These are phyloP conservation scores for Cladorrhinum samala DNA, from an alignment of 495 filamentous ascomycete species.

Conservation along the genomic window DNA sequence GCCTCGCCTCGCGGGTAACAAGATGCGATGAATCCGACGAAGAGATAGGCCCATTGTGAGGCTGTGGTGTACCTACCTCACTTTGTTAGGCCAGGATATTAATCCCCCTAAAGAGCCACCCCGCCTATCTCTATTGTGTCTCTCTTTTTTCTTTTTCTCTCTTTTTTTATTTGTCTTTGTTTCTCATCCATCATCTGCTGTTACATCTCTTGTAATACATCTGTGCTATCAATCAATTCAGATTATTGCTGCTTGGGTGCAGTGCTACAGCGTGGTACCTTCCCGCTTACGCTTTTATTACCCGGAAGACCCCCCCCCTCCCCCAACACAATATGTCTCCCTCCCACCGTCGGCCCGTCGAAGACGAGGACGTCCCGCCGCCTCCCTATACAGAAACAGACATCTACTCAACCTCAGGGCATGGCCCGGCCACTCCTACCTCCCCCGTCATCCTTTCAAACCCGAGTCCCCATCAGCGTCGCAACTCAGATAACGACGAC, in stretches of 20 bases:
- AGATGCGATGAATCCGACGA: not conserved
- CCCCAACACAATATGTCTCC: constrained; percentile 22
- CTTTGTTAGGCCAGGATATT: too few species aligned
- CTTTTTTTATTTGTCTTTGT: not conserved
- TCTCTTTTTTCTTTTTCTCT: too few species aligned
- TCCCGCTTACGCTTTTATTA: not conserved
- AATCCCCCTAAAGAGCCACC: not conserved
- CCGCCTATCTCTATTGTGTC: too few species aligned
- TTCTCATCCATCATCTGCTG: too few species aligned
- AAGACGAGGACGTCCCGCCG: constrained; percentile 33
- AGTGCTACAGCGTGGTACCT: too few species aligned
- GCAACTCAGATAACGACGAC: constrained; percentile 19
- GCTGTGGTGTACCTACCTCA: too few species aligned
- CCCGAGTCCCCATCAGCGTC: constrained; percentile 8
- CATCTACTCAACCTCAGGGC: constrained; percentile 33
- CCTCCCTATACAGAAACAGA: constrained; percentile 49
- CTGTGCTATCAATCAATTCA: too few species aligned
- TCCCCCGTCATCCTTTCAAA: constrained; percentile 3
- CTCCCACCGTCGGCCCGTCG: constrained; percentile 1
- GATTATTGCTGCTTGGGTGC: too few species aligned
- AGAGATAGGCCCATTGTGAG: too few species aligned
- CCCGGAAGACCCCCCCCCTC: constrained; percentile 2
- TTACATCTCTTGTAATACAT: too few species aligned
- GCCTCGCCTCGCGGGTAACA: not conserved
- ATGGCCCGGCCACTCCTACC: constrained; percentile 8